Base-by-base conservation (phyloP, 768 basidiomycete species). In the Collybia sordida region DNA sequence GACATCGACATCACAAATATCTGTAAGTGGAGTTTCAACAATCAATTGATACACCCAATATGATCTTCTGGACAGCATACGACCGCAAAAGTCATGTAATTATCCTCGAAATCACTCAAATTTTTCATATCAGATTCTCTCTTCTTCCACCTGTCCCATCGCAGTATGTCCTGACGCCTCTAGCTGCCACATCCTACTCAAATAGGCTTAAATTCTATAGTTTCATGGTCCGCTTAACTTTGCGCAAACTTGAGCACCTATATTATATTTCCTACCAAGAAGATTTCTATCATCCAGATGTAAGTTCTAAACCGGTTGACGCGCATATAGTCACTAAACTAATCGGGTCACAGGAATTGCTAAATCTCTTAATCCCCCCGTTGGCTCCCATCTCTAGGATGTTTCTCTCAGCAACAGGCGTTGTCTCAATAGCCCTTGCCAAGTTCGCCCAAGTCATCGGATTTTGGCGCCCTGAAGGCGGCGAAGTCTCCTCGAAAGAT, bases 181-280 rank as follows among this genome's bases (percentile, higher is more conserved):
- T 19, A 9, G 1, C 18, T 15, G n/a, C n/a, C n/a, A n/a, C n/a
- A n/a, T n/a, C n/a, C n/a, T 18, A n/a, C n/a, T 39, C 31, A 12
- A 22, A 15, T n/a, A 39, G 19, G 18, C 24, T 7, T 35, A 11
- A n/a, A 31, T 15, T 2, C 23, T 22, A 23, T 15, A 81, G 79
- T 19, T 68, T 83, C 37, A 35, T 82, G 19, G 72, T 77, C 22
- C 76, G 78, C 42, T 58, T 87, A 38, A 77, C 69, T 2, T 72
- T 88, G n/a, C 70, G 64, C 39, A 71, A 81, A 59, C 62, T 64
- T 37, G 60, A 65, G 17, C 71, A 63, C 1, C 43, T 64, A 2
- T 72, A 73, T 57, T 73, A 75, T 42, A 85, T 88, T 41, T 56
- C 66, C 0, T 62, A 68, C 45, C 83, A 87, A 55, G 82, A 86